phyloP scores from a whole-genome alignment of 2,329 filamentous ascomycete species.

The Neonectria ditissima region DNA sequence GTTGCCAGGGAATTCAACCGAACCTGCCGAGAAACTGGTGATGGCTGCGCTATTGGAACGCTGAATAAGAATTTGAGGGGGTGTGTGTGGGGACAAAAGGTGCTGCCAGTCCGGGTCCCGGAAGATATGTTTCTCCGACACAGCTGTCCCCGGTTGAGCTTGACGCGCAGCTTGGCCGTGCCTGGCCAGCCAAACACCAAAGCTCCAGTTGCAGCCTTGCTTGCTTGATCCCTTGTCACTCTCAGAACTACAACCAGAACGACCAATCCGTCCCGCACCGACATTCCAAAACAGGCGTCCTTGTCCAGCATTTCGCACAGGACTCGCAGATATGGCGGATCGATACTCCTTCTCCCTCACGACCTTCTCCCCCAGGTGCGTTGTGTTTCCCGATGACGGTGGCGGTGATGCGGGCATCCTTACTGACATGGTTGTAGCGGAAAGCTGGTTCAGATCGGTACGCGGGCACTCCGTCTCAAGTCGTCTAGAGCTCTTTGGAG shows the following conservation, averaged over 20 bases:
- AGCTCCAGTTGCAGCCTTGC: slow-evolving; percentile 50
- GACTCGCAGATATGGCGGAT: slow-evolving; percentile 81
- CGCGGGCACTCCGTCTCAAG: slow-evolving; percentile 28
- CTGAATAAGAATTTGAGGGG: slow-evolving; percentile 22
- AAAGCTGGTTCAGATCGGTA: slow-evolving; percentile 98
- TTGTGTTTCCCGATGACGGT: slow-evolving; percentile 45
- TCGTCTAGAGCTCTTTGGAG: neutral
- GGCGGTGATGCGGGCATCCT: slow-evolving; percentile 42
- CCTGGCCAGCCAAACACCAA: slow-evolving; percentile 51
- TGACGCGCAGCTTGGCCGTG: slow-evolving; percentile 55
- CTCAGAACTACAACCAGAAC: slow-evolving; percentile 16
- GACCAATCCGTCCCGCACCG: slow-evolving; percentile 39
- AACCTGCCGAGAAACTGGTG: slow-evolving; percentile 41
- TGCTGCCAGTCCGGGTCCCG: slow-evolving; percentile 34
- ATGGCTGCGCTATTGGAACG: slow-evolving; percentile 31
- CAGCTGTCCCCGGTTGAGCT: slow-evolving; percentile 46
- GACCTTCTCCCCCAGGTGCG: slow-evolving; percentile 98
- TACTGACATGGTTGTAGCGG: slow-evolving; percentile 74
- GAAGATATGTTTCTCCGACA: slow-evolving; percentile 45
- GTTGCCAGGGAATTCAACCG: slow-evolving; percentile 43
- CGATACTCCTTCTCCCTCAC: slow-evolving; percentile 99
- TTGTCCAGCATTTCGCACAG: slow-evolving; percentile 21
- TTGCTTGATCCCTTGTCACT: slow-evolving; percentile 40
- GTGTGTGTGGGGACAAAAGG: slow-evolving; percentile 27
- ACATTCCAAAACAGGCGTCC: slow-evolving; percentile 27